Percentiles rank a stretch among this genome's conserved stretches.
Evolutionary conservation across 345 rosid species (phyloP).

Genomic region (Eucalyptus victrix): DNA sequence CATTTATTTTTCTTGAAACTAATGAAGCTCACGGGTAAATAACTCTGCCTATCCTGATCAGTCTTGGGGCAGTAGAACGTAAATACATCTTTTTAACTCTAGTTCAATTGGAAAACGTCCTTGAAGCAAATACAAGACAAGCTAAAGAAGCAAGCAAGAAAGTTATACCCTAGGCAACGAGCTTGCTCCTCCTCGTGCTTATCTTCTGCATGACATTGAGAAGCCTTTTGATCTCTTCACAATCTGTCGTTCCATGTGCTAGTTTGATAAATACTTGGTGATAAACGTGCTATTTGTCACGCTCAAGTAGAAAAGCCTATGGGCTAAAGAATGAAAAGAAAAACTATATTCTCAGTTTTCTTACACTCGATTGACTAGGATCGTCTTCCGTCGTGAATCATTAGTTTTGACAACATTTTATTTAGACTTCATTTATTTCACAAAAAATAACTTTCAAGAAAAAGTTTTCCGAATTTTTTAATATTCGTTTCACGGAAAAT

Average conservation of each 20-base stretch:
- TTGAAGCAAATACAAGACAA: not conserved
- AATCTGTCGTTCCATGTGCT: too few species aligned
- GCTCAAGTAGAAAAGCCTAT: not conserved
- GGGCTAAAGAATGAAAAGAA: not conserved
- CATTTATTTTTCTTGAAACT: not conserved
- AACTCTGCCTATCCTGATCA: not conserved
- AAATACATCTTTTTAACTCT: not conserved
- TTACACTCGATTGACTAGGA: not conserved
- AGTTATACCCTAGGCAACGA: not conserved
- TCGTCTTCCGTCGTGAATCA: fast-evolving
- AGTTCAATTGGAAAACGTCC: not conserved
- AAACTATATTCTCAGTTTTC: not conserved
- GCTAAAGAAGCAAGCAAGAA: not conserved
- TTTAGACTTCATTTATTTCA: fast-evolving
- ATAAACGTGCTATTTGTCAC: not conserved
- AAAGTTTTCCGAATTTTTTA: fast-evolving
- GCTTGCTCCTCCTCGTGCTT: not conserved
- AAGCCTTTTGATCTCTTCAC: too few species aligned
- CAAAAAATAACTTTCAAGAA: fast-evolving
- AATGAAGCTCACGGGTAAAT: not conserved
- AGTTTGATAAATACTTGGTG: not conserved
- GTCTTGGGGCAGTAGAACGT: not conserved
- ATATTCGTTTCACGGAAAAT: fast-evolving
- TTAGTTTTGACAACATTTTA: not conserved
- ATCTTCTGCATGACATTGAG: not conserved